Evolutionary conservation across 192 early-diverging fungal species (phyloP), one percentile per base, ranked within the genome.

Genomic region (Mortierella hygrophila): DNA sequence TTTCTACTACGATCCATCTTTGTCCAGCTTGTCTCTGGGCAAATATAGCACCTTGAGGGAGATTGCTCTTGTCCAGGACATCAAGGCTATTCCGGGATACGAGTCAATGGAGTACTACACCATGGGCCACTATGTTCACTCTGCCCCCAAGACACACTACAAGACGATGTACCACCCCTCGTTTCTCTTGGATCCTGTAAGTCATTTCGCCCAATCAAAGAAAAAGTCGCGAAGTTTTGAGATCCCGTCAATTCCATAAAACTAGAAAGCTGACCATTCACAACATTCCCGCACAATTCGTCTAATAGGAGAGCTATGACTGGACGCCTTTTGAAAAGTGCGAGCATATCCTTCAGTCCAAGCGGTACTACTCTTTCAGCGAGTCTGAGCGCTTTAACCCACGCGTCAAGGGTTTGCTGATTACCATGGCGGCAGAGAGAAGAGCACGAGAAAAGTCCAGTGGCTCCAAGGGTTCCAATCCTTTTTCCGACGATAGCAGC

Each of bases 1-100:
- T 75, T 95, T 99, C 75, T 93, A 97, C 79, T 99, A 99, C 88
- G 97, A 99, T 75, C 96, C 97, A 1, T 92, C 93, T 9, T 95
- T 93, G 70, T 74, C 90, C 0, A 92, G 88, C 63, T 88, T 99
- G 65, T 92, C 92, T 32, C 85, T 97, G 32, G 98, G 98, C n/a
- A 94, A 94, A 35, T 97, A 95, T 80, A 93, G 94, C 70, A 96
- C 97, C 6, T 75, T 99, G 72, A 83, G 94, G 63, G 98, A 99
- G 84, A 96, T 98, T 57, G 89, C 90, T 40, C 80, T 98, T 42
- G 87, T 93, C 0, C 84, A 90, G 68, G 85, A 89, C 68, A 87
- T 97, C 47, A 82, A 77, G 57, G 74, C 88, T 20, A 78, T 88
- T 23, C 77, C 81, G 8, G 82, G 91, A 3, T 82, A 86, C 18